Base-by-base conservation (phyloP, 176 grass and related monocot species). In the Aegilops tauschii region DNA sequence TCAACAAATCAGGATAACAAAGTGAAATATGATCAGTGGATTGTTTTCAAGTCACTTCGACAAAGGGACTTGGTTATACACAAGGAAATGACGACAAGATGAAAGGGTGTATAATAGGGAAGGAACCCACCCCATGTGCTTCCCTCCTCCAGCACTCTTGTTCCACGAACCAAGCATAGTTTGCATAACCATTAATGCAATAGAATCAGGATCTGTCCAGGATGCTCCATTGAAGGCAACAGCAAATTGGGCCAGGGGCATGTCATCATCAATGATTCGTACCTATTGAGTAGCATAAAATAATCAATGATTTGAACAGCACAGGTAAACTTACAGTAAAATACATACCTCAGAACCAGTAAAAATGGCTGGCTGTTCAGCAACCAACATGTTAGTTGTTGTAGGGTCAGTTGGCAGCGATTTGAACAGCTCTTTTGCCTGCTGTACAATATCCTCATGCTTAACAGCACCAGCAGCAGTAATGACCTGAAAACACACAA, bases 141-240 rank as follows among this genome's bases (percentile, higher is more conserved):
- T 99, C 77, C 97, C 97, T 80, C 94, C 94, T 66, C 89, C 87
- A 78, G 77, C 45, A 74, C 78, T 91, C 84, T 99, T 99, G 85
- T 91, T 94, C 94, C 97, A 99, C 65, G 94, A 97, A 77, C 97
- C 97, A 58, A 99, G 92, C 94, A 99, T 94, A 71, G 94, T 84
- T 87, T 99, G 97, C 90, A 99, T 96, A 58, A 99, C 97, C 97
- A 99, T 99, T 50, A 99, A 89, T 61, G 97, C 92, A 83, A 99
- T 89, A 76, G 97, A 99, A 84, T 99, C 97, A 63, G 97, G 97
- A 88, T 99, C 97, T 44, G 86, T 66, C 88, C 90, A 89, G 40
- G 94, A 90, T 83, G 97, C 94, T 83, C 97, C 97, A 74, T 78
- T 91, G 83, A 99, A 96, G 59, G 97, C 97, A 87, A 99, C 97